phyloP scores from a whole-genome alignment of 2,329 filamentous ascomycete genomes.

The Fusarium irregulare region DNA sequence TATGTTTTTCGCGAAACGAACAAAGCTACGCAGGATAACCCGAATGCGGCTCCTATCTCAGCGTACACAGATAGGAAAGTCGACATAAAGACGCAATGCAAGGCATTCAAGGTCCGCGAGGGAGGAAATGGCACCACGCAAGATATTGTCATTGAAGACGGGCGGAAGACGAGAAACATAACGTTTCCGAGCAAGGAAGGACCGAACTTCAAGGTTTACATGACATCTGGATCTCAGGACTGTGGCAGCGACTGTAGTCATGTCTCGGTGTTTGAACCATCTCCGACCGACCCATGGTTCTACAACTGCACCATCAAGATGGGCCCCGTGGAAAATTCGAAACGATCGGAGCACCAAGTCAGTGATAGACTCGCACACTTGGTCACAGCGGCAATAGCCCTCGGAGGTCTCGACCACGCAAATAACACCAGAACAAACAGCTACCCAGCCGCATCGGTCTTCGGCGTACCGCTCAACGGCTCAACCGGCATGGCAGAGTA shows the following conservation, averaged over 20 bases:
- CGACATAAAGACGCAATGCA: constrained; percentile 5
- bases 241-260: constrained; percentile 29
- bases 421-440: neutral
- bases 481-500: neutral
- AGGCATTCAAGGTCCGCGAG: neutral
- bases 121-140: constrained; percentile 15
- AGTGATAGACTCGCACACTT: constrained; percentile 3
- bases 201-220: neutral
- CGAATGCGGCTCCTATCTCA: neutral
- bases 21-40: neutral
- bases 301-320: constrained; percentile 30
- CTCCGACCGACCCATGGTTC: constrained; percentile 19
- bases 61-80: constrained; percentile 13
- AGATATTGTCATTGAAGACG: neutral
- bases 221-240: constrained; percentile 3
- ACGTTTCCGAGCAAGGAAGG: neutral
- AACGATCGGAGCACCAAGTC: constrained; percentile 5
- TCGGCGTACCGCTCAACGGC: neutral
- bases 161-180: neutral
- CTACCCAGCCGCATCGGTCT: neutral
- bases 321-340: constrained; percentile 3
- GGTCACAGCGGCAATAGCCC: constrained; percentile 22
- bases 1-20: constrained; percentile 53
- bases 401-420: constrained; percentile 14
- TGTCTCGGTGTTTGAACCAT: constrained; percentile 22